These are phyloP conservation scores for Geotrichum ghanense DNA, from an alignment of 805 yeast genomes.

Conservation along the genomic window DNA sequence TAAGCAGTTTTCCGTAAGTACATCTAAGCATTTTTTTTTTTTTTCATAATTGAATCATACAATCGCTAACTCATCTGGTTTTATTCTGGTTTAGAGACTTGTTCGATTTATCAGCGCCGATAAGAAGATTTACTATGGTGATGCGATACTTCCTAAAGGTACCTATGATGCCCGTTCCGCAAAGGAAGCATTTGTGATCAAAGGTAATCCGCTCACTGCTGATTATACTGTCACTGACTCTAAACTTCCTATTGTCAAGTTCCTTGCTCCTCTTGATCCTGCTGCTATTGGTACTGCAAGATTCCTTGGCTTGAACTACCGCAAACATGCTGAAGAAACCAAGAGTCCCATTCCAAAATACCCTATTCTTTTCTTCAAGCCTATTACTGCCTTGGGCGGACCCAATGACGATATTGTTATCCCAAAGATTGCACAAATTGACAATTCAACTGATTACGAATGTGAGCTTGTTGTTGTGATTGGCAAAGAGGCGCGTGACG, in stretches of 20 bases:
- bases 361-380: slow-evolving; percentile 43
- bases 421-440: slow-evolving; percentile 23
- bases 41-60: too few relatives aligned
- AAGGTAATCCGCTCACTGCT: slow-evolving; percentile 35
- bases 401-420: slow-evolving; percentile 34
- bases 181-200: slow-evolving; percentile 31
- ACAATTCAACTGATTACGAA: slow-evolving; percentile 36
- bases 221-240: slow-evolving; percentile 30
- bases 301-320: slow-evolving; percentile 42
- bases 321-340: slow-evolving; percentile 32
- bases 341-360: slow-evolving; percentile 33
- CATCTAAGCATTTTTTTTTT: too few relatives aligned
- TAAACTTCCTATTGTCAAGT: slow-evolving; percentile 22
- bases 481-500: slow-evolving; percentile 37
- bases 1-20: neutral
- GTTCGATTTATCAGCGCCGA: slow-evolving; percentile 37
- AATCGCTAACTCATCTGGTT: too few relatives aligned
- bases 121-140: slow-evolving; percentile 35
- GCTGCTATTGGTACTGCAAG: slow-evolving; percentile 31
- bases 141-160: slow-evolving; percentile 32
- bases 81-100: slow-evolving; percentile 28
- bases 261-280: slow-evolving; percentile 33
- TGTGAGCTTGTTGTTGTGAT: slow-evolving; percentile 44
- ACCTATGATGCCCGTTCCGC: slow-evolving; percentile 29
- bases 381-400: slow-evolving; percentile 34